phyloP scores from a whole-genome alignment of 768 basidiomycete genomes.

The Royoungia palumana region DNA sequence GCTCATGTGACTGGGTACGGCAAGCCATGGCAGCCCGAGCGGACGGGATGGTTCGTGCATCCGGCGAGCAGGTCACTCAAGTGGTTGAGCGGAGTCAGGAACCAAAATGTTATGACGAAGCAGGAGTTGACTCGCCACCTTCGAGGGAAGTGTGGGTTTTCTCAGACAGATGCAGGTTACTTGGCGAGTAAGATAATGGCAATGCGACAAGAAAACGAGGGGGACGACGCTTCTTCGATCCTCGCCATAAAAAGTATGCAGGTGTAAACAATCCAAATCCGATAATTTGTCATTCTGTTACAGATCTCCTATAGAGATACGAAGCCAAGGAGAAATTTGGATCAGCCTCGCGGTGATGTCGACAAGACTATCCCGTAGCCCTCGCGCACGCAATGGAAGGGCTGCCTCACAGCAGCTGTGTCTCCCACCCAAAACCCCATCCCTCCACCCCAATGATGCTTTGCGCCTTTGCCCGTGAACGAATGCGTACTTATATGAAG shows the following conservation, averaged over 20 bases:
- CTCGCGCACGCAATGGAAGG: background rate
- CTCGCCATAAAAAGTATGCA: constrained; percentile 2
- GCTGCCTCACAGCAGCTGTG: background rate
- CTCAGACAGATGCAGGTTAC: constrained; percentile 18
- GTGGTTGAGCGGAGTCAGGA: constrained; percentile 19
- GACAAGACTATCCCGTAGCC: constrained; percentile 14
- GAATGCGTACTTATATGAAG: constrained; percentile 2
- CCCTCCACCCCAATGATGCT: background rate
- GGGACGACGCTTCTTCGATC: constrained; percentile 13
- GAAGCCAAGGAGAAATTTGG: constrained; percentile 2
- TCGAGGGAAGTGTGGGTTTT: constrained; percentile 21
- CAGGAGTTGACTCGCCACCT: constrained; percentile 22
- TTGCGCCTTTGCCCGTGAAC: constrained; percentile 1
- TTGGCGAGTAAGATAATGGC: constrained; percentile 25
- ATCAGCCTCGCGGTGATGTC: constrained; percentile 11
- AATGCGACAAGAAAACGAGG: constrained; percentile 16
- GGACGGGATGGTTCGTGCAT: constrained; percentile 23
- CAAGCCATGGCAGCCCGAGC: constrained; percentile 22
- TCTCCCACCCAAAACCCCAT: background rate
- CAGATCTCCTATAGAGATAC: constrained; percentile 9
- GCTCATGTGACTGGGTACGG: constrained; percentile 12
- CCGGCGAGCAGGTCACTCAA: constrained; percentile 17
- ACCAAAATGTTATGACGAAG: constrained; percentile 14
- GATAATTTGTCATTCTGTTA: constrained; percentile 1
- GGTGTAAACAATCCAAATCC: background rate